Base-by-base conservation (phyloP, 148 eudicot genomes). In the Euryodendron excelsum region DNA sequence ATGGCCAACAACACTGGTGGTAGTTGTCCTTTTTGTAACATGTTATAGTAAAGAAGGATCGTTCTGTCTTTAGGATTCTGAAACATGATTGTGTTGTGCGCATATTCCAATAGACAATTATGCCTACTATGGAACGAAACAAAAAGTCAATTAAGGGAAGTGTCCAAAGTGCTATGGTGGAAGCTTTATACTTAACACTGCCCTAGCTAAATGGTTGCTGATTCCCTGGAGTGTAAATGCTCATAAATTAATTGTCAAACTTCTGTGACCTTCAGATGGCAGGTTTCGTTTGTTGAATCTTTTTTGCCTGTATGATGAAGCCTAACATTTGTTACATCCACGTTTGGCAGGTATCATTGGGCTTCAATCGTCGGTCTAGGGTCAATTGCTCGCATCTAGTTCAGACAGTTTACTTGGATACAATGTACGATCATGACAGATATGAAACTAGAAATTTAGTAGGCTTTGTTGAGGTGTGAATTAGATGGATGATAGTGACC, bases 311-410 rank as follows among this genome's bases (percentile, higher is more conserved):
- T 41, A 17, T 48, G 25, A 21, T 13, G 69, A 25, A 12, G 31
- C 31, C 64, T 85, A 48, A 79, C 79, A 50, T 55, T 58, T 41
- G 18, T 52, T 59, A 23, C 25, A 52, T 73, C 59, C 33, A 5
- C 76, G 21, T 78, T 85, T 88, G 53, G 81, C 95, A 91, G 95
- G 95, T 53, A 81, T 91, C 37, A 91, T 91, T 62, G 95, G 95
- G 74, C 79, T 91, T 83, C 95, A 89, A 44, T 89, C 95, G 1
- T 79, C 88, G 20, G 88, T 91, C 75, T 87, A 84, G 72, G 74
- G 68, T 34, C 72, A 34, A 52, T 8, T 18, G 58, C 56, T 37
- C 37, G n/a, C 28, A 69, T 44, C 30, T 60, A 39, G 53, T 58
- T 74, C 4, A 3, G 39, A 34, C 50, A 58, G 23, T 69, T 69